Evolutionary conservation across 2,329 filamentous ascomycete species (phyloP), one percentile per base, ranked within the genome.

Genomic region (Scedosporium dehoogii): DNA sequence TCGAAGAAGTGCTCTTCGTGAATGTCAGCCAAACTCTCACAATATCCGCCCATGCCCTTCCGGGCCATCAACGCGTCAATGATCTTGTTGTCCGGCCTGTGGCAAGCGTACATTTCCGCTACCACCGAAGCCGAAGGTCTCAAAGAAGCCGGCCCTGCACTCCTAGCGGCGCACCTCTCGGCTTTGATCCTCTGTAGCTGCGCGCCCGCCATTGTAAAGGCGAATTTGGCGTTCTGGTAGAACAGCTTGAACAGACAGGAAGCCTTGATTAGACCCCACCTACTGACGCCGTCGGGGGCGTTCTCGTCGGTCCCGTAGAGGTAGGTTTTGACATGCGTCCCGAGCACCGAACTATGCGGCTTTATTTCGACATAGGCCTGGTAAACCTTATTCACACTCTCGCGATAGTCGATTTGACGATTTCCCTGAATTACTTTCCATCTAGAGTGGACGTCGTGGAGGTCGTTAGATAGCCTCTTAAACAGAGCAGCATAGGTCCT

Each of bases 201-300:
- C 1, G 70, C 71, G 0, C 81, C 81, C 0, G 77, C 78, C 64
- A 84, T 74, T 10, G 69, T 69, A 79, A 80, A 85, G 1, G 73
- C 68, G 60, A 84, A 78, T 0, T 51, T 66, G 0, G 70, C 63
- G 0, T 3, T 63, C 0, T 63, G 27, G 51, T 61, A 27, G 51
- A 25, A 56, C 14, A 27, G 48, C 29, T 75, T 76, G 68, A 81
- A 84, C 3, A 75, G 70, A 3, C 72, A 72, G 1, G 81, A 82
- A 0, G 82, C 82, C 63, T 81, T 81, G 14, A 84, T 69, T 2
- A 81, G 69, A 3, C 75, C 73, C 81, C 81, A 85, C 3, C 66
- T 69, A 27, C 73, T 76, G 56, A 33, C 6, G 23, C 14, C 21
- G 23, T 64, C 59, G 41, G 58, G 29, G n/a, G 42, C 48, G 2